Percentiles rank a stretch among this genome's conserved stretches.
Conservation (phyloP, 768 basidiomycete species). For the Artomyces pyxidatus region DNA sequence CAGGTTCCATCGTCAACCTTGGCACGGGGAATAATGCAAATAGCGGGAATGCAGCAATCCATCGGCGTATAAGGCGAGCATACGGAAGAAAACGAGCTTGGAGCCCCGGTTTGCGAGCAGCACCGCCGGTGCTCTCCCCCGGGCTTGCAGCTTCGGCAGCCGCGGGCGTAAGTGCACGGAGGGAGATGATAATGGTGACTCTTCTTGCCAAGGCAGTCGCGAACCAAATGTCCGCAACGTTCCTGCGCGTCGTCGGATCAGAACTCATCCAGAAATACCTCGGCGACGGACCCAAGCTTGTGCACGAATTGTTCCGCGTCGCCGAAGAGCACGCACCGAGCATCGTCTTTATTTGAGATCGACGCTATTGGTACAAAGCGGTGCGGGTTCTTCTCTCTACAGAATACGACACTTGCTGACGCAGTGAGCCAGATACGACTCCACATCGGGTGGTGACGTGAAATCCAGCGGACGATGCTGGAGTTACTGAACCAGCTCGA, state of each 20-base stretch:
- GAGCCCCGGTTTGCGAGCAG: slow-evolving; percentile 24
- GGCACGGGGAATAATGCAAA: slow-evolving; percentile 3
- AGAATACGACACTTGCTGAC: too few relatives aligned
- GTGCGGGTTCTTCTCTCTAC: too few relatives aligned
- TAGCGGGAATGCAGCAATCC: slow-evolving; percentile 35
- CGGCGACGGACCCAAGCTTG: slow-evolving; percentile 96
- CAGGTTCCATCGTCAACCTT: too few relatives aligned
- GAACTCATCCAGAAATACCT: slow-evolving; percentile 99
- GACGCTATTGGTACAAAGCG: slow-evolving; percentile 83
- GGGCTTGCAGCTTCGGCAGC: not conserved
- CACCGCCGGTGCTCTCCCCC: not conserved
- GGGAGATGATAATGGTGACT: slow-evolving; percentile 40
- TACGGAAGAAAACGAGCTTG: slow-evolving; percentile 40
- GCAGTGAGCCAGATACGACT: slow-evolving; percentile 80
- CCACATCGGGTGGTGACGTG: slow-evolving; percentile 95
- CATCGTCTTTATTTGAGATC: slow-evolving; percentile 85
- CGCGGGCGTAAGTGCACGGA: not conserved
- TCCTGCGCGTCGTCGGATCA: slow-evolving; percentile 94
- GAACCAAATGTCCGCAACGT: slow-evolving; percentile 97
- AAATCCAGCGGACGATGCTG: slow-evolving; percentile 99
- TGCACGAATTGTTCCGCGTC: slow-evolving; percentile 92
- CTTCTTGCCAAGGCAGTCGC: slow-evolving; percentile 96
- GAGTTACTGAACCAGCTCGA: slow-evolving; percentile 97
- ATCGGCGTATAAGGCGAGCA: slow-evolving; percentile 44
- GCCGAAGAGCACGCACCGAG: slow-evolving; percentile 97